These are phyloP conservation scores for Salix exigua DNA, from an alignment of 345 rosid genomes.

Conservation along the genomic window DNA sequence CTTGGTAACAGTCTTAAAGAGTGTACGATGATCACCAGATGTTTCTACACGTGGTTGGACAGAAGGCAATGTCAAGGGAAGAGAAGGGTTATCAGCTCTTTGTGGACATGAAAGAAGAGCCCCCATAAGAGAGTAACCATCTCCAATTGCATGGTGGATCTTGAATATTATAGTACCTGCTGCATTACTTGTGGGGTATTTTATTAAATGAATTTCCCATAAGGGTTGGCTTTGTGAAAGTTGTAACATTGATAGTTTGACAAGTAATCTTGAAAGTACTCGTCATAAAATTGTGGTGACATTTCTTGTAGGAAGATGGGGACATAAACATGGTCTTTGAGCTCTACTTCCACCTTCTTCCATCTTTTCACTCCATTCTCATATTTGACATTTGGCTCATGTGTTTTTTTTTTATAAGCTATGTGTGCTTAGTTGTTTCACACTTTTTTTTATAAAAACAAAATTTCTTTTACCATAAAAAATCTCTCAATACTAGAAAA, in stretches of 20 bases:
- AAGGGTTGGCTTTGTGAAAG: conserved; percentile 40
- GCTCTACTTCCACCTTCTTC: conserved; percentile 34
- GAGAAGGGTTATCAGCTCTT: conserved; percentile 43
- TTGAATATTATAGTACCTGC: conserved; percentile 39
- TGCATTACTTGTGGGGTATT: conserved; percentile 37
- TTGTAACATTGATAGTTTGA: conserved; percentile 22
- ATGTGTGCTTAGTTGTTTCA: too few relatives aligned
- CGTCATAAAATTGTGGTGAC: conserved; percentile 32
- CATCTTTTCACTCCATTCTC: conserved; percentile 30
- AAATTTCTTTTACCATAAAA: too few relatives aligned
- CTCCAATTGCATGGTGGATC: conserved; percentile 59
- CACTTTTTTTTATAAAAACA: too few relatives aligned
- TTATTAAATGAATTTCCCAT: conserved; percentile 52
- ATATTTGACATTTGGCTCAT: background rate
- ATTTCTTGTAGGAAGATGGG: conserved; percentile 30
- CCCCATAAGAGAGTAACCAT: conserved; percentile 52
- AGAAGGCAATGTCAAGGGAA: conserved; percentile 39
- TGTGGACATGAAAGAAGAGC: conserved; percentile 52
- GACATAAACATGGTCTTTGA: conserved; percentile 30
- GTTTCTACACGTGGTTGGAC: background rate
- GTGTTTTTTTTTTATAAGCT: too few relatives aligned
- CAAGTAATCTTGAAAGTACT: conserved; percentile 27
- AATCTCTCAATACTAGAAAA: too few relatives aligned
- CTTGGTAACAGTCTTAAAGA: background rate
- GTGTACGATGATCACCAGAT: background rate